These are phyloP conservation scores for Thelephora ganbajun DNA, from an alignment of 768 basidiomycete species.

Conservation along the genomic window DNA sequence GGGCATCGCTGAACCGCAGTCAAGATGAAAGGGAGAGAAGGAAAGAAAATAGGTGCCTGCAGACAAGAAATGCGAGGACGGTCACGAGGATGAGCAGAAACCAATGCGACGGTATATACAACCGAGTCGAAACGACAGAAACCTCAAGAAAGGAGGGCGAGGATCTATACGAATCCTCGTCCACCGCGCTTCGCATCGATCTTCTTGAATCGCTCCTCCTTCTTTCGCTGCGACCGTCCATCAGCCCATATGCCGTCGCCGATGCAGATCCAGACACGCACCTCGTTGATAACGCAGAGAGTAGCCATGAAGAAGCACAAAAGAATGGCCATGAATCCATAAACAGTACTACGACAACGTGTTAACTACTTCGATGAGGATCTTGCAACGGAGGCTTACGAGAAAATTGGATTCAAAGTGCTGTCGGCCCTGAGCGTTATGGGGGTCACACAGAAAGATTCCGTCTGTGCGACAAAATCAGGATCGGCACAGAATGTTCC, in stretches of 20 bases:
- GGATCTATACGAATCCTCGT: slow-evolving; percentile 61
- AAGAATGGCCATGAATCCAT: slow-evolving; percentile 76
- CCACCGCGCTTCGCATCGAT: slow-evolving; percentile 87
- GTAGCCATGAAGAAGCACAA: slow-evolving; percentile 65
- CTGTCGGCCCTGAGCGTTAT: slow-evolving; percentile 54
- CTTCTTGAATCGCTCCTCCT: slow-evolving; percentile 74
- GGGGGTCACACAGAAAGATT: slow-evolving; percentile 44
- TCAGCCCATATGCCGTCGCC: not conserved
- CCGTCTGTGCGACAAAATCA: slow-evolving; percentile 24
- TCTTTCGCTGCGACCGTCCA: slow-evolving; percentile 39
- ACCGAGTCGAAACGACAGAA: no score
- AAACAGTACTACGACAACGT: slow-evolving; percentile 20
- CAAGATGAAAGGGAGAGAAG: no score
- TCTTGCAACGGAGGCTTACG: slow-evolving; percentile 29
- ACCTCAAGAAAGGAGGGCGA: no score
- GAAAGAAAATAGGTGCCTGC: no score
- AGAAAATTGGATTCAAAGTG: slow-evolving; percentile 72
- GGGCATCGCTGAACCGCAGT: no score
- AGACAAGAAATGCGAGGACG: no score
- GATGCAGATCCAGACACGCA: slow-evolving; percentile 21
- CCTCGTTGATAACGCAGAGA: slow-evolving; percentile 81
- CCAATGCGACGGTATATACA: no score
- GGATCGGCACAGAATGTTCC: slow-evolving; percentile 42
- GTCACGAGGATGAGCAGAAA: no score
- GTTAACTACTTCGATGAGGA: not conserved